Base-by-base conservation (phyloP, 2,329 filamentous ascomycete species). In the Raffaelea arxii region DNA sequence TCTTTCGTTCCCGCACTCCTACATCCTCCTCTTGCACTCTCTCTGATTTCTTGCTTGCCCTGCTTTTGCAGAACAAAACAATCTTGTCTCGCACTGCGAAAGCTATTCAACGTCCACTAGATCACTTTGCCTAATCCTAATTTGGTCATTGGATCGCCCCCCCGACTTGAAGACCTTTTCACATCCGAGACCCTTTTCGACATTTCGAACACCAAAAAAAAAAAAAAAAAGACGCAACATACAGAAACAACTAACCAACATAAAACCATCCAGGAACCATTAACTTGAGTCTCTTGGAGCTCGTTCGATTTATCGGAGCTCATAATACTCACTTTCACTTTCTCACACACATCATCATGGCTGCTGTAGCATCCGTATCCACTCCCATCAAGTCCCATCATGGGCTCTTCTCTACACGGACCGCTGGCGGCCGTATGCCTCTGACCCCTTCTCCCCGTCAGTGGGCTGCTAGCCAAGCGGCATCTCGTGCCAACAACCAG, bases 311-410 rank as follows among this genome's bases (percentile, higher is more conserved):
- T 56, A 46, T 59, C 60, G 59, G 43, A 43, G 47, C 47, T 43
- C 58, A 58, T 61, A 65, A 67, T 65, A 51, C 52, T 59, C 57
- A 58, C 54, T 52, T 58, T 63, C 65, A 65, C 62, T n/a, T n/a
- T 60, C 52, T 55, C 49, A 54, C 51, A 51, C 58, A 56, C 59
- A 58, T 63, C 67, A 77, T 58, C 64, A 97, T 97, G 91, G 88
- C 91, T 64, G 85, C 70, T 50, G 65, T 83, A 65, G 70, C 78
- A 65, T 72, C 79, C 62, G 80, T 96, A 67, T 86, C 88, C 59
- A 97, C 92, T 51, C 92, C 92, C 50, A 75, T 92, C 64, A 97
- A 96, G 77, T 92, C 86, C 76, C 91, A 95, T 67, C 82, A 85
- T 69, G 88, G 89, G 50, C 78, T 96, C 59, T 96, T 97, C 73